Percentiles rank a stretch among this genome's conserved stretches.
Conservation (phyloP, 192 early-diverging fungal species). For the Polychytrium aggregatum region DNA sequence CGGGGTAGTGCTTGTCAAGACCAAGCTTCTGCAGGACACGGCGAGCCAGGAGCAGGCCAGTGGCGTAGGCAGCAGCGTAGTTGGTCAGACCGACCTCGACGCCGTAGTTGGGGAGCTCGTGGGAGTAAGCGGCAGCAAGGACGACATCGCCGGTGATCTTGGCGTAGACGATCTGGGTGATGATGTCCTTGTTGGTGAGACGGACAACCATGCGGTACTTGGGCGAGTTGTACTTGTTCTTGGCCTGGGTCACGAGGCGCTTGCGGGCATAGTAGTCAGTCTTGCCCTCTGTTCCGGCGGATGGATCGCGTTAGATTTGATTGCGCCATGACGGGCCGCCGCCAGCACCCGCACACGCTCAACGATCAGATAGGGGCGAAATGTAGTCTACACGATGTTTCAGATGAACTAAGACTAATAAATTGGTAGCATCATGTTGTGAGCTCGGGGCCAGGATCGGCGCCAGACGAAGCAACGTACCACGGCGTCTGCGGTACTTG, state of each 20-base stretch:
- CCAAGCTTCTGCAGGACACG: constrained; percentile 91
- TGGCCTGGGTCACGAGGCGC: constrained; percentile 96
- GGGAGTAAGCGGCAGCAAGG: constrained; percentile 87
- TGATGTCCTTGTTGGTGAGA: constrained; percentile 96
- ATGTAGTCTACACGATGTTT: constrained; percentile 56
- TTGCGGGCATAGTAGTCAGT: constrained; percentile 99
- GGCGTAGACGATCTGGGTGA: constrained; percentile 95
- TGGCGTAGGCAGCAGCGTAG: constrained; percentile 97
- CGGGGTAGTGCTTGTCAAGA: constrained; percentile 93
- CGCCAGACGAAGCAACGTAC: constrained; percentile 37
- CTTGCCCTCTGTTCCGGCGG: constrained; percentile 77
- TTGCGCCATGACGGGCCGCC: too few species aligned
- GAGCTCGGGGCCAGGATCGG: too few species aligned
- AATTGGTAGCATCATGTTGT: too few species aligned
- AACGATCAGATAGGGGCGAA: constrained; percentile 93
- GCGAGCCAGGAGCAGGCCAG: constrained; percentile 93
- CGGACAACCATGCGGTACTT: constrained; percentile 99
- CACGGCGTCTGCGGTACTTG: constrained; percentile 98
- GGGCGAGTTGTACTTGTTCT: constrained; percentile 99
- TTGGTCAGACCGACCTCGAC: constrained; percentile 98
- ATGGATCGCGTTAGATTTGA: too few species aligned
- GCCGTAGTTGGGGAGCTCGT: constrained; percentile 93
- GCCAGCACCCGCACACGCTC: too few species aligned
- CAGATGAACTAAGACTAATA: constrained; percentile 84
- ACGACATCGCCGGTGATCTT: constrained; percentile 97